These are phyloP conservation scores for Dothistroma pini DNA, from an alignment of 2,329 filamentous ascomycete species.

Conservation along the genomic window DNA sequence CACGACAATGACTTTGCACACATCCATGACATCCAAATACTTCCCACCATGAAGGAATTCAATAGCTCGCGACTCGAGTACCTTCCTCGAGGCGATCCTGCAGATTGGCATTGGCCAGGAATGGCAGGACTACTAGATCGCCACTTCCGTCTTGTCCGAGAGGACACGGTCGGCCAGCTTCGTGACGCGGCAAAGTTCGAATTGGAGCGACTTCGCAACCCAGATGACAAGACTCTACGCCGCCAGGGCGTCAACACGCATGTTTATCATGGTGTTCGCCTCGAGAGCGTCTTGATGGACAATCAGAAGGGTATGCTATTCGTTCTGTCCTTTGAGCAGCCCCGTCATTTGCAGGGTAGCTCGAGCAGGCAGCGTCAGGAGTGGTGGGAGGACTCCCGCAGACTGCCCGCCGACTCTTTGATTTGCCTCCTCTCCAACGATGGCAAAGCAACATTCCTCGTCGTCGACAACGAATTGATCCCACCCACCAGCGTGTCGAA, in stretches of 20 bases:
- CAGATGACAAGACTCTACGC: no score
- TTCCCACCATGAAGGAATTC: constrained; percentile 62
- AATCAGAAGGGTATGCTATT: constrained; percentile 41
- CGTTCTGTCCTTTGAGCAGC: constrained; percentile 47
- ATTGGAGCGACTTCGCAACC: no score
- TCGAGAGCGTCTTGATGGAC: constrained; percentile 38
- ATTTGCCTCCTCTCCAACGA: constrained; percentile 47
- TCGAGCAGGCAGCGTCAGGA: constrained; percentile 36
- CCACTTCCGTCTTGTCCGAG: constrained; percentile 66
- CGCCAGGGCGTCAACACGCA: constrained; percentile 33
- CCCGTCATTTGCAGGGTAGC: constrained; percentile 30
- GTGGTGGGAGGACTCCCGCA: constrained; percentile 52
- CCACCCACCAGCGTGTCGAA: not conserved
- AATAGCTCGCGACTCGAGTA: constrained; percentile 11
- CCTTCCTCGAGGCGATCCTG: constrained; percentile 33
- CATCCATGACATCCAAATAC: constrained; percentile 59
- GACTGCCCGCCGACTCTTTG: constrained; percentile 49
- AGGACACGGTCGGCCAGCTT: constrained; percentile 67
- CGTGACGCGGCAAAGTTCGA: constrained; percentile 53
- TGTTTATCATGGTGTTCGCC: constrained; percentile 37
- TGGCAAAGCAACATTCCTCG: constrained; percentile 29
- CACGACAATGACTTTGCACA: constrained; percentile 70
- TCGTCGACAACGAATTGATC: constrained; percentile 6
- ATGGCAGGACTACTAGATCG: constrained; percentile 58
- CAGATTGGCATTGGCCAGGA: constrained; percentile 38